Conservation (phyloP, 139 green algal species). For the Diplosphaera chodatii region DNA sequence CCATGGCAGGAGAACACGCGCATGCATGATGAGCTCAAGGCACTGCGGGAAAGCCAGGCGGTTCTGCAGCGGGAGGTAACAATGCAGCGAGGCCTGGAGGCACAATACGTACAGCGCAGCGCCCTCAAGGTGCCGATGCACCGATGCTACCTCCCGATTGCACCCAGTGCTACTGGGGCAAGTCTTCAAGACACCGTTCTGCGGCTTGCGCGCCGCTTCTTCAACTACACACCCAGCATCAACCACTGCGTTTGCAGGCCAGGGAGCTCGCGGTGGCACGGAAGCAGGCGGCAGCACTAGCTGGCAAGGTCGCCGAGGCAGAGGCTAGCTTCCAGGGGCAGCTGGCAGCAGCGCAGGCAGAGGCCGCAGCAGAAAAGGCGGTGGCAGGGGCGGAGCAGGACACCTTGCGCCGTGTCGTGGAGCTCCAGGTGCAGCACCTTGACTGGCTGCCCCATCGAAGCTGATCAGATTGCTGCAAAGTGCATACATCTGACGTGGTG, state of each 20-base stretch:
- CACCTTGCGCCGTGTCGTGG: slow-evolving; percentile 7
- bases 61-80: slow-evolving; percentile 60
- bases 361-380: slow-evolving; percentile 17
- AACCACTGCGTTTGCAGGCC: too few relatives aligned
- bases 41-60: slow-evolving; percentile 52
- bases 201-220: too few relatives aligned
- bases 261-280: slow-evolving; percentile 23
- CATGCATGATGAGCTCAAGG: slow-evolving; percentile 60
- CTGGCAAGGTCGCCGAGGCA: slow-evolving; percentile 50
- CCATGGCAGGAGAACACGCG: slow-evolving; percentile 60
- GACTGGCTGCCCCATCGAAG: too few relatives aligned
- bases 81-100: slow-evolving; percentile 66
- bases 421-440: slow-evolving; percentile 24
- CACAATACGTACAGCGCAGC: slow-evolving; percentile 66
- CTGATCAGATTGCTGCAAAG: too few relatives aligned
- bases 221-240: too few relatives aligned
- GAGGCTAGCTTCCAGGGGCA: background rate
- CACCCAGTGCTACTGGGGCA: background rate
- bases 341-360: background rate
- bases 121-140: slow-evolving; percentile 50
- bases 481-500: too few relatives aligned
- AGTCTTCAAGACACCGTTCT: too few relatives aligned
- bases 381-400: slow-evolving; percentile 45
- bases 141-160: too few relatives aligned
- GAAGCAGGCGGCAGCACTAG: slow-evolving; percentile 48